Base-by-base conservation (phyloP, 2,329 filamentous ascomycete species). In the Penicillium verrucosum region DNA sequence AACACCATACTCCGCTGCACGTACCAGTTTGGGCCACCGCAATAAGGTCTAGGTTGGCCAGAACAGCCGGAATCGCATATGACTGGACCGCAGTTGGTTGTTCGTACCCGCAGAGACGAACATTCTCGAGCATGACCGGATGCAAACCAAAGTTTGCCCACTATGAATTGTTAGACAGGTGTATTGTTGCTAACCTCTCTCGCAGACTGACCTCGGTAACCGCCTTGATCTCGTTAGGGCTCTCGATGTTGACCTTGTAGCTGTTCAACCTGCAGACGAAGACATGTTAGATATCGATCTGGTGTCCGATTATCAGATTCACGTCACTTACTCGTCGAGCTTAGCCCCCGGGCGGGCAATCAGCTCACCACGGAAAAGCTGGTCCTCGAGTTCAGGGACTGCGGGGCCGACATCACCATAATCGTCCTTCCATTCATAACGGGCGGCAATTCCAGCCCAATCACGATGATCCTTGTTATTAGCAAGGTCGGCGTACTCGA, bases 1-100 rank as follows among this genome's bases (percentile, higher is more conserved):
- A 7, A 14, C 5, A 21, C 5, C 7, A 25, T 10, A 36, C 27
- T 9, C 7, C 18, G 7, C 18, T 41, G n/a, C 10, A 76, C 83
- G 73, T 79, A 95, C 93, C 93, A 46, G 94, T 99, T 76, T 97
- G 93, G 9, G 94, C 92, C 67, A 94, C 85, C 3, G 88, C 92
- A 63, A 97, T 90, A 30, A 97, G 80, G 73, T 99, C 94, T 63
- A 89, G 80, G 1, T 89, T 89, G 48, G 82, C 78, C 23, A 89
- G 76, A 42, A 97, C 86, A 0, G 92, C 87, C 0, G 94, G 92
- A 30, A 97, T 84, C 5, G 86, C 87, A 71, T 90, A 97, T 21
- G 85, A 84, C 71, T 99, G 94, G 37, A 99, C 94, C 0, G 92
- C 90, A 0, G 94, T 97, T 0, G 92, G 91, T 0, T 76, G 68